Evolutionary conservation across 2,329 filamentous ascomycete species (phyloP).

Genomic region (Onygenales sp.): DNA sequence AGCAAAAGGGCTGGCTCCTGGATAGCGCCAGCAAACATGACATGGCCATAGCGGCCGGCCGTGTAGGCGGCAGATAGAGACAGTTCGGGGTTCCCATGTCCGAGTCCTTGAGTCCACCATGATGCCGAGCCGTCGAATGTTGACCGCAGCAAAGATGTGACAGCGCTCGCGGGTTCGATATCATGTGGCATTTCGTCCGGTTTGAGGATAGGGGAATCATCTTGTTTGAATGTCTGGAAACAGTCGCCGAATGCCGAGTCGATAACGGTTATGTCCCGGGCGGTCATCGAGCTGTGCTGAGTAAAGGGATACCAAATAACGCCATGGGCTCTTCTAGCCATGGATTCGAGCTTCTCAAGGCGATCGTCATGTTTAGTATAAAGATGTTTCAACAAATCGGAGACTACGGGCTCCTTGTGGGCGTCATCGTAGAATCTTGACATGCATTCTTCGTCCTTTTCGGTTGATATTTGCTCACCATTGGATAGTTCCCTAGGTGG

Average conservation of each 20-base stretch:
- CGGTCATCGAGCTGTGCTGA: constrained; percentile 58
- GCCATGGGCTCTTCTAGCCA: constrained; percentile 52
- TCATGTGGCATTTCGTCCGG: constrained; percentile 2
- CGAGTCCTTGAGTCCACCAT: constrained; percentile 86
- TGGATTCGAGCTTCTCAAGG: constrained; percentile 49
- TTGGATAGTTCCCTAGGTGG: constrained; percentile 36
- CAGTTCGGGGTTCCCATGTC: constrained; percentile 64
- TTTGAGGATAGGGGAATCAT: constrained; percentile 12
- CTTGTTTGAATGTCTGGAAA: constrained; percentile 54
- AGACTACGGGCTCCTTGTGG: constrained; percentile 24
- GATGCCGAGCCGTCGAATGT: constrained; percentile 78
- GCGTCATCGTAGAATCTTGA: constrained; percentile 51
- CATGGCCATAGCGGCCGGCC: constrained; percentile 74
- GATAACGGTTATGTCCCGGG: constrained; percentile 60
- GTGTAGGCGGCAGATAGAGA: constrained; percentile 70
- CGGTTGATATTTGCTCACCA: constrained; percentile 10
- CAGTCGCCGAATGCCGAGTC: constrained; percentile 73
- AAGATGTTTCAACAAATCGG: constrained; percentile 43
- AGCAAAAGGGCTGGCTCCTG: constrained; percentile 67
- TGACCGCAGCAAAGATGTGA: constrained; percentile 42
- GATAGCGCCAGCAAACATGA: constrained; percentile 77
- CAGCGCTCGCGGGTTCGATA: not conserved
- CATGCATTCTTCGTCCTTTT: constrained; percentile 51
- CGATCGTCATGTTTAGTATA: constrained; percentile 46
- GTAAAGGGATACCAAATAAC: constrained; percentile 83